phyloP scores from a whole-genome alignment of 495 filamentous ascomycete species.

The Xylaria sp. region DNA sequence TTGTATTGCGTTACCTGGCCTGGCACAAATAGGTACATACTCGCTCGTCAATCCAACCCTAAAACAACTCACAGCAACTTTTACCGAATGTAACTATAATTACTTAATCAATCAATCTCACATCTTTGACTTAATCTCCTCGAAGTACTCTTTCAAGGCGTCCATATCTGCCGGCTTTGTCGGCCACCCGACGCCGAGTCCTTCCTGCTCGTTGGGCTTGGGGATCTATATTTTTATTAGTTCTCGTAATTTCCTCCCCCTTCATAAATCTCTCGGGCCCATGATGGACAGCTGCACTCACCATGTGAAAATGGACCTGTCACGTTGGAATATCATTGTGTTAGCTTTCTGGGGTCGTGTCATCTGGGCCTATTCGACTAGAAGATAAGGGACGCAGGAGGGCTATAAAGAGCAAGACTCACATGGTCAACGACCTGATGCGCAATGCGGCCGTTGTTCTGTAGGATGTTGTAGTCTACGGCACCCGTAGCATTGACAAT shows the following conservation, averaged over 20 bases:
- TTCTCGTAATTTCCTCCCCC: background rate
- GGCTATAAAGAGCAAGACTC: slow-evolving; percentile 39
- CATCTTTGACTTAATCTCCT: slow-evolving; percentile 90
- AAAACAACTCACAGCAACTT: background rate
- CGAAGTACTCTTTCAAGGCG: slow-evolving; percentile 76
- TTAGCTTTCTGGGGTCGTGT: slow-evolving; percentile 7
- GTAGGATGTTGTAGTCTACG: slow-evolving; percentile 87
- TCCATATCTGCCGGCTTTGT: slow-evolving; percentile 80
- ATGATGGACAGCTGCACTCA: slow-evolving; percentile 42
- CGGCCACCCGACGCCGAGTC: slow-evolving; percentile 83
- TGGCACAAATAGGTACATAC: background rate
- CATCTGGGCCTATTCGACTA: background rate
- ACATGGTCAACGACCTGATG: slow-evolving; percentile 96
- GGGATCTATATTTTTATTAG: slow-evolving; percentile 70
- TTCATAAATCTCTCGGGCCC: background rate
- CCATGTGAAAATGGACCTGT: slow-evolving; percentile 93
- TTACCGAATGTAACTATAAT: background rate
- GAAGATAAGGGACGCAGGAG: background rate
- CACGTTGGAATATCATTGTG: background rate
- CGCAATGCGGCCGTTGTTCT: slow-evolving; percentile 95
- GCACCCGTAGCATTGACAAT: slow-evolving; percentile 79
- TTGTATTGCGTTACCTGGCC: background rate
- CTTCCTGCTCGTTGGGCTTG: slow-evolving; percentile 87
- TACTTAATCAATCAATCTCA: slow-evolving; percentile 48
- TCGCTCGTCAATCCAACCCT: slow-evolving; percentile 12